Evolutionary conservation across 305 asterid genomes (phyloP).

Genomic region (Fraxinus latifolia): DNA sequence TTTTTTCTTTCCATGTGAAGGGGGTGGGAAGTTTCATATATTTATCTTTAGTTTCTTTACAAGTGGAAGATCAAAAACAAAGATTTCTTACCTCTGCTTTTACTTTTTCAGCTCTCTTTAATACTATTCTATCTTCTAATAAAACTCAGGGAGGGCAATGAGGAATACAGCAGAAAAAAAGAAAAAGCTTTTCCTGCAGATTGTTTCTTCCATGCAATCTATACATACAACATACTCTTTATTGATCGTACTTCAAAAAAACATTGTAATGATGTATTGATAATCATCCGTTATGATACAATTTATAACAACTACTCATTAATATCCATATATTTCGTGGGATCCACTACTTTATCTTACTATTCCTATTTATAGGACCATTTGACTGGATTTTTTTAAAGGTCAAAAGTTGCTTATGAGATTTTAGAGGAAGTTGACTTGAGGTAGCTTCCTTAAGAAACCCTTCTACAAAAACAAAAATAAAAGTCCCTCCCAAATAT

Average conservation of each 20-base stretch:
- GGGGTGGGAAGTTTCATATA: conserved; percentile 30
- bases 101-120: conserved; percentile 77
- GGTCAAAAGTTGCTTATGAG: background rate
- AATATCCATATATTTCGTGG: background rate
- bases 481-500: background rate
- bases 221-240: conserved; percentile 44
- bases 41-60: conserved; percentile 33
- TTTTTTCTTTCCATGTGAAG: conserved; percentile 42
- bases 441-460: background rate
- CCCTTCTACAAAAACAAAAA: background rate
- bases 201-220: conserved; percentile 57
- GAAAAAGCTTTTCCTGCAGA: conserved; percentile 24
- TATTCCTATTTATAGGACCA: background rate
- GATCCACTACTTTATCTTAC: background rate
- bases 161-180: conserved; percentile 45
- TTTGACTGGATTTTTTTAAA: background rate
- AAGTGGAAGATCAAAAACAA: conserved; percentile 84
- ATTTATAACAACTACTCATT: background rate
- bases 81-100: conserved; percentile 50
- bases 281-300: conserved; percentile 38
- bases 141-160: conserved; percentile 40
- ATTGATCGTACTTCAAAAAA: conserved; percentile 45
- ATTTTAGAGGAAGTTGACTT: background rate
- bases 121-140: conserved; percentile 84
- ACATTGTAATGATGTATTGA: conserved; percentile 74